Evolutionary conservation across 257 asterid species (phyloP), one percentile per base, ranked within the genome.

Genomic region (Solanum dulcamara): DNA sequence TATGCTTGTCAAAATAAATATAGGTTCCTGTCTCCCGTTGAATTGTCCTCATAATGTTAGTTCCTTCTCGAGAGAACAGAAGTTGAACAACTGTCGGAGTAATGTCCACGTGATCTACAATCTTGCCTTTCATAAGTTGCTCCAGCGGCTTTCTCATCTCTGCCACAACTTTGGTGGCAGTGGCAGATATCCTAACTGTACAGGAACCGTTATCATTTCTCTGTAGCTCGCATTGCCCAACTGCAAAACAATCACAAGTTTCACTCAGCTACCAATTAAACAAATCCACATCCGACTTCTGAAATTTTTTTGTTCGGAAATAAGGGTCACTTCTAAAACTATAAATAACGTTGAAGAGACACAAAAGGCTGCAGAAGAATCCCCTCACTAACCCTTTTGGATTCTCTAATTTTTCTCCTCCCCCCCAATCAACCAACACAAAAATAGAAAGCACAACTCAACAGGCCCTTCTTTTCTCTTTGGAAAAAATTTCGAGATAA

Each of bases 111-210:
- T 97, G 92, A 14, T 90, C 87, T 81, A 97, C 30, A 50, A 72
- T 81, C 55, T 88, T 92, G 81, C 99, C 99, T 86, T 90, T 92
- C 96, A 93, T 92, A 84, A 95, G 96, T 83, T 81, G 88, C 88
- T 93, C 93, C 57, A 97, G 84, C 12, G 96, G 97, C 72, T 88
- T 90, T 84, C 97, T 92, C 87, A 92, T 71, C 85, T 97, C 99
- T 37, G 93, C 96, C 85, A 97, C 94, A 10, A 72, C 84, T 92
- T 89, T 94, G 48, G 98, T 97, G 85, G 97, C 97, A 80, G 82
- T 81, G 59, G 98, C 99, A 89, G 97, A 93, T 85, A 95, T 88
- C 92, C 88, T 94, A 55, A 97, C 97, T 64, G 93, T 91, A 84
- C 88, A 92, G 37, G 95, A 89, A 83, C 97, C 98, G 51, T 88